Percentiles rank a stretch among this genome's conserved stretches.
These are phyloP conservation scores for Vitis cinerea DNA, from an alignment of 164 flowering plant genomes.

Conservation along the genomic window DNA sequence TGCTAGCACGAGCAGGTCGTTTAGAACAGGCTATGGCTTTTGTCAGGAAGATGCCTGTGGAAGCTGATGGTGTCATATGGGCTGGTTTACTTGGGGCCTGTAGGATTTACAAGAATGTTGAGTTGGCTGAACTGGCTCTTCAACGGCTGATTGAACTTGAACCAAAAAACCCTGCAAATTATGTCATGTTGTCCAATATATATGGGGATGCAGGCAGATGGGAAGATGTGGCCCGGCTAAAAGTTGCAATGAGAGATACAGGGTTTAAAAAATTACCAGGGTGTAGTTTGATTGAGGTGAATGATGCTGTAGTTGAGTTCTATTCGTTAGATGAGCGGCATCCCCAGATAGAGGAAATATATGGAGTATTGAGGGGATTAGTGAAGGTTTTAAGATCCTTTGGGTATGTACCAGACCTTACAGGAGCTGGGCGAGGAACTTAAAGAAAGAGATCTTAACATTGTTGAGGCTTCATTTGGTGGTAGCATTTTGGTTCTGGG, in stretches of 20 bases:
- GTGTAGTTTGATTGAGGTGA: slow-evolving; percentile 60
- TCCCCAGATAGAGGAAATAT: slow-evolving; percentile 43
- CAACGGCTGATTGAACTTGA: slow-evolving; percentile 51
- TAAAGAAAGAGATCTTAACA: not conserved
- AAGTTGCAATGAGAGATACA: slow-evolving; percentile 54
- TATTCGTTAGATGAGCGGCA: slow-evolving; percentile 62
- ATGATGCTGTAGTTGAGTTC: slow-evolving; percentile 49
- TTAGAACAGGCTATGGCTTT: slow-evolving; percentile 52
- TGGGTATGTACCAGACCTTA: slow-evolving; percentile 25
- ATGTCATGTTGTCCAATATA: slow-evolving; percentile 62
- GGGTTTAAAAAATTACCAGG: slow-evolving; percentile 58
- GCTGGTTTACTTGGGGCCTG: slow-evolving; percentile 66
- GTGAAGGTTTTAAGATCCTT: slow-evolving; percentile 35
- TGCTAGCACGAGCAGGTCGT: slow-evolving; percentile 58
- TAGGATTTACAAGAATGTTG: slow-evolving; percentile 46
- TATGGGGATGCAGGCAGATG: slow-evolving; percentile 54
- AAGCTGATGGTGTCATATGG: slow-evolving; percentile 77
- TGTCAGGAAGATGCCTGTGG: slow-evolving; percentile 56
- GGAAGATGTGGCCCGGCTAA: slow-evolving; percentile 54
- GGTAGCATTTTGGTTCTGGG: too few species aligned
- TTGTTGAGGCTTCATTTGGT: too few species aligned
- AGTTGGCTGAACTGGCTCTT: slow-evolving; percentile 59
- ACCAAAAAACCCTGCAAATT: slow-evolving; percentile 60
- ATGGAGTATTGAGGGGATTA: slow-evolving; percentile 43
- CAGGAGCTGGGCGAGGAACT: slow-evolving; percentile 11